A percentile compares a stretch with the other conserved stretches of the same genome.
Conservation (phyloP, 495 filamentous ascomycete genomes). For the Filosporella fistucella region DNA sequence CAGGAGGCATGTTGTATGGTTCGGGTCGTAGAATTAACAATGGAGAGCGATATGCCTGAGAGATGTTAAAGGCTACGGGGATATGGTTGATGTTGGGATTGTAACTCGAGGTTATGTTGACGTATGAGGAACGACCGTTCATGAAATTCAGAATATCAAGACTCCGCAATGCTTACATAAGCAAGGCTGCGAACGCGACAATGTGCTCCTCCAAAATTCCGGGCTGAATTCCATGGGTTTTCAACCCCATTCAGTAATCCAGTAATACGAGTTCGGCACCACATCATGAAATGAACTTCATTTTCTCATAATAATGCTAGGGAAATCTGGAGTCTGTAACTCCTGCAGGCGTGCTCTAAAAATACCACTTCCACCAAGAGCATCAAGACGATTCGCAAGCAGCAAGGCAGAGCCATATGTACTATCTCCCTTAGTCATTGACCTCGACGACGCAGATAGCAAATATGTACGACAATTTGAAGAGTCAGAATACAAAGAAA, state of each 20-base stretch:
- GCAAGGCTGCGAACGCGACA: background rate
- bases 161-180: too few relatives aligned
- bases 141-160: too few relatives aligned
- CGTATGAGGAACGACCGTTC: too few relatives aligned
- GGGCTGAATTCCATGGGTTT: too few relatives aligned
- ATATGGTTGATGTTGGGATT: too few relatives aligned
- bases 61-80: too few relatives aligned
- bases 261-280: background rate
- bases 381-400: constrained; percentile 4
- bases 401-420: constrained; percentile 13
- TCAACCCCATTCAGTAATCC: background rate
- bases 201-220: background rate
- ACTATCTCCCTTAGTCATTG: constrained; percentile 17
- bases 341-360: constrained; percentile 7
- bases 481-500: constrained; percentile 6
- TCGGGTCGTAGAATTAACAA: too few relatives aligned
- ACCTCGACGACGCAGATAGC: constrained; percentile 21
- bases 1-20: constrained; percentile 31
- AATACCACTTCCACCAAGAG: background rate
- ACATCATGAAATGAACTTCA: background rate
- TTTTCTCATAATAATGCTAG: constrained; percentile 7
- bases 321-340: constrained; percentile 5
- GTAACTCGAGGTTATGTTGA: too few relatives aligned
- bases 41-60: too few relatives aligned
- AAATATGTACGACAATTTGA: constrained; percentile 7